These are phyloP conservation scores for Davidsoniella eucalypti DNA, from an alignment of 2,329 filamentous ascomycete genomes.

Conservation along the genomic window DNA sequence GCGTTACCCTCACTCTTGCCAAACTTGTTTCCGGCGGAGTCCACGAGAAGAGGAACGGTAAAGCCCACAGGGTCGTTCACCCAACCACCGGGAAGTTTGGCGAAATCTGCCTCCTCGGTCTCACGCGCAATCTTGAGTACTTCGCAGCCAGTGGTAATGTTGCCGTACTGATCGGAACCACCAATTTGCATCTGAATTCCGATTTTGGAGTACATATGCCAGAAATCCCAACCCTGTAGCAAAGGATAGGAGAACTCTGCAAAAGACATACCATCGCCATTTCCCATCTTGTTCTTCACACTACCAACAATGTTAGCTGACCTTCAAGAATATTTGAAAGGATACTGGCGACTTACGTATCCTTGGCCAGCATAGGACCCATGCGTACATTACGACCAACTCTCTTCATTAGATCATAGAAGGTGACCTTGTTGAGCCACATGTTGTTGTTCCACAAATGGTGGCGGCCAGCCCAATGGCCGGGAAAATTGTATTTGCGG, in stretches of 20 bases:
- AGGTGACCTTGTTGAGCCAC: conserved; percentile 59
- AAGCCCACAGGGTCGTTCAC: conserved; percentile 58
- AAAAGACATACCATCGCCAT: conserved; percentile 83
- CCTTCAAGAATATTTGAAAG: not conserved
- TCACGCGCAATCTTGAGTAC: conserved; percentile 60
- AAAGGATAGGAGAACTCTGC: conserved; percentile 88
- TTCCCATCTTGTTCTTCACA: conserved; percentile 69
- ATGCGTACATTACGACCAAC: conserved; percentile 61
- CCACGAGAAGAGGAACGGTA: conserved; percentile 79
- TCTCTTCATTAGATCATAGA: conserved; percentile 59
- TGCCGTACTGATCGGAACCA: conserved; percentile 90
- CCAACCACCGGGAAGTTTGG: conserved; percentile 25
- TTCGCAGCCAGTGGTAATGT: conserved; percentile 82
- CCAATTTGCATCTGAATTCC: conserved; percentile 76
- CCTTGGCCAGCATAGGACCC: conserved; percentile 73
- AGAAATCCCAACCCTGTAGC: conserved; percentile 94
- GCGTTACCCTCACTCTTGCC: conserved; percentile 92
- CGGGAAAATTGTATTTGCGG: conserved; percentile 45
- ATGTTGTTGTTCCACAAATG: conserved; percentile 63
- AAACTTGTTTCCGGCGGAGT: conserved; percentile 73
- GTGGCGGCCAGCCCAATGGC: conserved; percentile 48
- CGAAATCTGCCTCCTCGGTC: conserved; percentile 30
- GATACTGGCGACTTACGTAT: conserved; percentile 47
- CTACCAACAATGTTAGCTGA: conserved; percentile 18
- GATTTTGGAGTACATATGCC: conserved; percentile 55